Evolutionary conservation across 1,139 yeast species (phyloP).

Genomic region (Pichia sp.): DNA sequence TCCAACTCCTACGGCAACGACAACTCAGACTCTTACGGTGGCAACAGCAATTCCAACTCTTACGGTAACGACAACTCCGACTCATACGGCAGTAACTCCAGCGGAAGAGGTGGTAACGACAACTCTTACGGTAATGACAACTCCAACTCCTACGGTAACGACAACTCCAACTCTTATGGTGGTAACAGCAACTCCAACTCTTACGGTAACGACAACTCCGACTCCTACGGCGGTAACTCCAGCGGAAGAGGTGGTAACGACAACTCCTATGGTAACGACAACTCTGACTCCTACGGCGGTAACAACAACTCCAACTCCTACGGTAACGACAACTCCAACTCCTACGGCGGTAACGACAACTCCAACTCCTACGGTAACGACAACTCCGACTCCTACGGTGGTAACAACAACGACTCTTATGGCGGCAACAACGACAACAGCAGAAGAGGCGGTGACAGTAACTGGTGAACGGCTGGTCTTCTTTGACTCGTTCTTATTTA

Average conservation of each 20-base stretch:
- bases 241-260: constrained; percentile 16
- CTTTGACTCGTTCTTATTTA: neutral
- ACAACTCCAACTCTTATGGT: constrained; percentile 16
- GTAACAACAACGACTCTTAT: constrained; percentile 7
- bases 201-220: constrained; percentile 18
- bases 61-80: constrained; percentile 16
- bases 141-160: constrained; percentile 21
- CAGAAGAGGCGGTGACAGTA: constrained; percentile 10
- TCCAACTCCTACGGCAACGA: constrained; percentile 16
- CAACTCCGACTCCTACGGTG: neutral
- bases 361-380: constrained; percentile 16
- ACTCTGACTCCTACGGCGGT: constrained; percentile 16
- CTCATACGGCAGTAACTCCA: constrained; percentile 19
- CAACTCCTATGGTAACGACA: neutral
- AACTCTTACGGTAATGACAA: constrained; percentile 16
- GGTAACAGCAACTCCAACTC: constrained; percentile 16
- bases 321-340: constrained; percentile 15
- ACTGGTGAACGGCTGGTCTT: neutral
- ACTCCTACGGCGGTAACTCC: constrained; percentile 21
- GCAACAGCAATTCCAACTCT: constrained; percentile 9
- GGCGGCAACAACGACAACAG: neutral
- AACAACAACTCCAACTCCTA: constrained; percentile 16
- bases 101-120: constrained; percentile 13
- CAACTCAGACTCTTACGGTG: constrained; percentile 21
- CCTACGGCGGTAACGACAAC: constrained; percentile 15